These are phyloP conservation scores for Carex littledalei DNA, from an alignment of 176 grass and related monocot genomes.

Conservation along the genomic window DNA sequence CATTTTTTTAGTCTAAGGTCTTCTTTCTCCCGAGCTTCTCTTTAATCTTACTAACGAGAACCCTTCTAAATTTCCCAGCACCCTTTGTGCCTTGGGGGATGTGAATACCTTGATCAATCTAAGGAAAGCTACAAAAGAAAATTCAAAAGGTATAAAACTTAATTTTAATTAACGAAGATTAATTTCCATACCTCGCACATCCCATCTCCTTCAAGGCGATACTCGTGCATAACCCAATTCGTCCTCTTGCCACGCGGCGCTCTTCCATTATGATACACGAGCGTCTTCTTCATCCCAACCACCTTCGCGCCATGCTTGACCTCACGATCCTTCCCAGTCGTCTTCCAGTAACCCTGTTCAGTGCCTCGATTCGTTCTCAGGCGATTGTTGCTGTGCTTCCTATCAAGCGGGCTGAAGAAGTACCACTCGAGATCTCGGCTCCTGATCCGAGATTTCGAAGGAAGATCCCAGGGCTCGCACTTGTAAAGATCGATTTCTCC, in stretches of 20 bases:
- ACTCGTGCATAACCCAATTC: conserved; percentile 99
- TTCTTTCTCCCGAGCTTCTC: no score
- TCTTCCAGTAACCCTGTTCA: conserved; percentile 84
- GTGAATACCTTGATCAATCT: neutral
- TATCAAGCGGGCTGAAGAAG: conserved; percentile 92
- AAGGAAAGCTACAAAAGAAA: neutral
- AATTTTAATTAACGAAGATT: neutral
- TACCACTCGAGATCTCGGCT: conserved; percentile 94
- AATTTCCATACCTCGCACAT: conserved; percentile 18
- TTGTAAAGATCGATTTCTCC: conserved; percentile 88
- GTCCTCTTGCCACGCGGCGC: conserved; percentile 78
- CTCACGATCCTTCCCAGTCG: conserved; percentile 85
- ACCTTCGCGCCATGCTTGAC: conserved; percentile 40
- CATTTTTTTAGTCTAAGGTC: no score
- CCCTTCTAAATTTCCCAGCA: neutral
- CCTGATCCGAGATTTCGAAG: conserved; percentile 53
- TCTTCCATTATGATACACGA: conserved; percentile 78
- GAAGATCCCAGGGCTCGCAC: conserved; percentile 87
- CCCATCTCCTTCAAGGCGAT: conserved; percentile 65
- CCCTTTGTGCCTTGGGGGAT: neutral
- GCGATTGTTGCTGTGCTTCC: conserved; percentile 78
- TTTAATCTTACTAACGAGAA: no score
- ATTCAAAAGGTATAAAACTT: neutral
- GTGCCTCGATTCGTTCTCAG: conserved; percentile 80
- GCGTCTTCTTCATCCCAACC: conserved; percentile 96